Base-by-base conservation (phyloP, 1,139 yeast genomes). In the Zygosaccharomyces pseudobailii region DNA sequence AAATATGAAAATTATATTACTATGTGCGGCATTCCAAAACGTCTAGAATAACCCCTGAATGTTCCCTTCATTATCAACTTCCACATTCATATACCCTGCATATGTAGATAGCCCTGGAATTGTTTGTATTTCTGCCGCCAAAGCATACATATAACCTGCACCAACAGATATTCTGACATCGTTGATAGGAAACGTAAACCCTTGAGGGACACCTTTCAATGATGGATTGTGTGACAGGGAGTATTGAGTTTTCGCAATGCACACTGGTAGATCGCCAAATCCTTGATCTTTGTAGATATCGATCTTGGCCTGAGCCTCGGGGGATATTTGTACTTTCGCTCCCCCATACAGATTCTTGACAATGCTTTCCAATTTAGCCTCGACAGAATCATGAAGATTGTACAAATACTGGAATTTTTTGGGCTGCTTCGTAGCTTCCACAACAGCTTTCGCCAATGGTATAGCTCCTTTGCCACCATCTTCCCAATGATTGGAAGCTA, bases 221-320 rank as follows among this genome's bases (percentile, higher is more conserved):
- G 79, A 71, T 38, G 92, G 85, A 67, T 85, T 92, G 61, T 84
- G 92, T 5, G 90, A 84, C 58, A 85, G 72, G 1, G 92, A 84
- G 69, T 85, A 85, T 67, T 85, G 94, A 1, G 94, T 85, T 71
- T 85, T 85, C 42, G 94, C 94, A 58, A 85, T 80, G 70, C 94
- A 85, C 53, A 85, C 79, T 47, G 94, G 94, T 63, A 85, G 71
- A 56, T 84, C 76, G 54, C 79, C 86, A 59, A 79, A 84, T 1
- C 90, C 90, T 71, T 84, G 89, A 48, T 72, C 68, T 50, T 81
- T 80, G 68, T 82, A 84, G 48, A 77, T 72, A 54, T 76, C 82
- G 54, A 85, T 79, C 68, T 84, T 86, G 59, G 75, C 71, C 58
- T 77, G 78, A 34, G 92, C 92, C 54, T 75, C 72, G 37, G 83